Evolutionary conservation across 139 green algal species (phyloP), one percentile per base, ranked within the genome.

Genomic region (Tetradesmus obliquus): DNA sequence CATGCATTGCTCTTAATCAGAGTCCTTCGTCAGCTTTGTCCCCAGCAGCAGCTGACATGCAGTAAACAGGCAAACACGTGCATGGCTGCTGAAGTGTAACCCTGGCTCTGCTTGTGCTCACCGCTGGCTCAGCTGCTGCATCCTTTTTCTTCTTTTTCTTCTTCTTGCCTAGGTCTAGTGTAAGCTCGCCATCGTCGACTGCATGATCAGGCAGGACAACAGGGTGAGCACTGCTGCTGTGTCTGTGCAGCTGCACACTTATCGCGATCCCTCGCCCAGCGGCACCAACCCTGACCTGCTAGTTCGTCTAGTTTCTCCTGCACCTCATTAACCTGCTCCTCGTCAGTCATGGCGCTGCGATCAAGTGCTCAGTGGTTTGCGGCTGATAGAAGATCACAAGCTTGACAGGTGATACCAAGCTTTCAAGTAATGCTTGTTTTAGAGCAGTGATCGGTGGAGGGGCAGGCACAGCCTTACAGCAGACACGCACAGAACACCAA

Each of bases 91-190:
- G 13, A 76, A 6, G 66, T n/a, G 66, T 4, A n/a, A 76, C 66
- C 66, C 66, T 24, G 15, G 66, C 66, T 76, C 66, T 76, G 66
- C 15, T 76, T 76, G 17, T 71, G n/a, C 87, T 91, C 76, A 91
- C 88, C 88, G 55, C 24, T 81, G 55, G 62, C 20, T 87, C 88
- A 55, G 57, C 55, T 54, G 76, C 24, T 55, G 80, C 55, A 69
- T 91, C 81, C 58, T 82, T 88, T 82, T 92, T 92, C 54, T 94
- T 94, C 62, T 93, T 90, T 66, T 94, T 94, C 80, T 93, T 95
- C 86, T 94, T 95, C 89, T 94, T 94, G 58, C 93, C 93, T 5
- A 96, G 80, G 85, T 95, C 94, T 45, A 96, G 72, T 24, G 81
- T 91, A 0, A 96, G 82, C 81, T 96, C 94, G 19, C 89, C 91